Conservation (phyloP, 306 rosid genomes). For the Corylus avellana region DNA sequence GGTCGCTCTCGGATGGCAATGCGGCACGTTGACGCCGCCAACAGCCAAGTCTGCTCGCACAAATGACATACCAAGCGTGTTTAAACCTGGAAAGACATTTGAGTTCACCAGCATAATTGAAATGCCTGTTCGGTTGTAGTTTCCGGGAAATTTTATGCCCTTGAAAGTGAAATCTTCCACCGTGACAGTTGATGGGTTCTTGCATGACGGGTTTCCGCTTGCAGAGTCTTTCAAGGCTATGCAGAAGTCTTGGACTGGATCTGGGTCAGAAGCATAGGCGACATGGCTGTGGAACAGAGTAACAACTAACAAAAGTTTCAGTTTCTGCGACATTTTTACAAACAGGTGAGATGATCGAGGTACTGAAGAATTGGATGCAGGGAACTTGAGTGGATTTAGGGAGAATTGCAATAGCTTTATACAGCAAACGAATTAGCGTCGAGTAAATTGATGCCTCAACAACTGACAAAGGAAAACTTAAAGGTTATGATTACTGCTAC, state of each 20-base stretch:
- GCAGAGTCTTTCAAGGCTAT: slow-evolving; percentile 39
- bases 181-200: slow-evolving; percentile 67
- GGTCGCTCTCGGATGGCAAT: slow-evolving; percentile 87
- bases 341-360: too few relatives aligned
- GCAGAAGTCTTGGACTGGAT: slow-evolving; percentile 85
- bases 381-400: not conserved
- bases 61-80: slow-evolving; percentile 84
- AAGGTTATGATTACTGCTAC: too few relatives aligned
- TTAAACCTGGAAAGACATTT: slow-evolving; percentile 73
- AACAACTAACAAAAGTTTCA: slow-evolving; percentile 22
- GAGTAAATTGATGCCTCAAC: too few relatives aligned
- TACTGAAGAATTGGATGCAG: slow-evolving; percentile 1
- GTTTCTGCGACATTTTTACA: slow-evolving; percentile 32
- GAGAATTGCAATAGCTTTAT: too few relatives aligned
- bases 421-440: too few relatives aligned
- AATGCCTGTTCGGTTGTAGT: slow-evolving; percentile 62
- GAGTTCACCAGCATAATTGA: slow-evolving; percentile 63
- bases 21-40: slow-evolving; percentile 83
- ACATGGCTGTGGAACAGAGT: slow-evolving; percentile 35
- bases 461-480: too few relatives aligned
- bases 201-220: slow-evolving; percentile 44
- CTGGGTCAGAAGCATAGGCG: slow-evolving; percentile 75
- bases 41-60: slow-evolving; percentile 80
- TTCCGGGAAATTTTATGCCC: slow-evolving; percentile 67
- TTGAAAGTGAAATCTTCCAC: slow-evolving; percentile 73